Evolutionary conservation across 495 filamentous ascomycete species (phyloP).

Genomic region (Aspergillus funiculosus): DNA sequence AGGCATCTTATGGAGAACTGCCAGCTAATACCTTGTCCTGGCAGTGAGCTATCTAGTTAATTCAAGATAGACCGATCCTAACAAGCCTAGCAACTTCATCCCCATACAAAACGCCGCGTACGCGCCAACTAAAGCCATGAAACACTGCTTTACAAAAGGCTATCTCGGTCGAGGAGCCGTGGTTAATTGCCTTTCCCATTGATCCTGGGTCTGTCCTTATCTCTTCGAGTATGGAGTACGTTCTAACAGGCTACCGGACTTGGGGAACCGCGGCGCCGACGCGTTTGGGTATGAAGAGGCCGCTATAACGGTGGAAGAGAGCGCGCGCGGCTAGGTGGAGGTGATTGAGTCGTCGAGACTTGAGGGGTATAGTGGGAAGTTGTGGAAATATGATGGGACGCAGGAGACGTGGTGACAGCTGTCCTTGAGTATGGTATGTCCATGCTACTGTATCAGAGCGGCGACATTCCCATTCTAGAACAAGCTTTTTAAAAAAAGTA

Average conservation of each 20-base stretch:
- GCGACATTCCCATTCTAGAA: too few species aligned
- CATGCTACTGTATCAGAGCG: too few species aligned
- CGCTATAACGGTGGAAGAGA: slow-evolving; percentile 27
- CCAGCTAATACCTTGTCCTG: slow-evolving; percentile 25
- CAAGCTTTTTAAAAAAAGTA: too few species aligned
- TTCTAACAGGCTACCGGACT: slow-evolving; percentile 42
- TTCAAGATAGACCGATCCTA: slow-evolving; percentile 8
- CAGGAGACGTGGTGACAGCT: slow-evolving; percentile 19
- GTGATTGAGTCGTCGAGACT: slow-evolving; percentile 27
- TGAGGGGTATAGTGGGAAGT: slow-evolving; percentile 36
- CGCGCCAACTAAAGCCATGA: slow-evolving; percentile 31
- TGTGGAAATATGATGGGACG: slow-evolving; percentile 19
- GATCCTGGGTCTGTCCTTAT: slow-evolving; percentile 22
- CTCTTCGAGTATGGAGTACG: slow-evolving; percentile 24
- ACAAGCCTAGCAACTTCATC: slow-evolving; percentile 13
- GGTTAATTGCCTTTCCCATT: slow-evolving; percentile 30
- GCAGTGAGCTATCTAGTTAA: not conserved
- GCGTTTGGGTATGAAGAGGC: slow-evolving; percentile 32
- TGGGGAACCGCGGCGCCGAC: slow-evolving; percentile 38
- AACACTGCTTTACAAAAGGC: slow-evolving; percentile 34
- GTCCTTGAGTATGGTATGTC: too few species aligned
- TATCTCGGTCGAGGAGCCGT: slow-evolving; percentile 35
- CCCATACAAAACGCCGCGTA: slow-evolving; percentile 34
- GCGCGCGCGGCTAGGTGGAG: slow-evolving; percentile 31
- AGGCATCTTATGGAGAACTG: slow-evolving; percentile 23